phyloP scores from a whole-genome alignment of 148 eudicot genomes.

The Fallopia convolvulus region DNA sequence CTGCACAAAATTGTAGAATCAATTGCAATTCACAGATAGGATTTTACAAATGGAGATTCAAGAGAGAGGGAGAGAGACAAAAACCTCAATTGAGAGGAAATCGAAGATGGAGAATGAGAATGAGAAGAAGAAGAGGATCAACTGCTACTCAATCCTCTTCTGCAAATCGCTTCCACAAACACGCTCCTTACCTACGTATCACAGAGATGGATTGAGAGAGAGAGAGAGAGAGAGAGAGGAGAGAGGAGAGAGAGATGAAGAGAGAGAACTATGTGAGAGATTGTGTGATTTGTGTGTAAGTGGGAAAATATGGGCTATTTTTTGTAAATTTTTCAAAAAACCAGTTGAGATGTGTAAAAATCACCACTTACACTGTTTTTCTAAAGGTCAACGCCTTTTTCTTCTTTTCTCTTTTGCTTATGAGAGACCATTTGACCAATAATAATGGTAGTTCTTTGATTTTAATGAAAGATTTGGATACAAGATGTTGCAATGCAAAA shows the following conservation, averaged over 20 bases:
- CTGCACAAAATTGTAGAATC: neutral
- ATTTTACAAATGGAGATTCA: neutral
- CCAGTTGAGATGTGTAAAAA: neutral
- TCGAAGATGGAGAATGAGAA: neutral
- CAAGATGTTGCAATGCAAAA: no score
- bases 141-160: neutral
- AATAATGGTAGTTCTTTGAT: no score
- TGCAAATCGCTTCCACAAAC: neutral
- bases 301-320: no score
- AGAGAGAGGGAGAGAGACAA: neutral
- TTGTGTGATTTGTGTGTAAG: no score
- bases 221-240: neutral
- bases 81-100: neutral
- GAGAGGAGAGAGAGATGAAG: neutral
- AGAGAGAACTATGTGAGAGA: neutral
- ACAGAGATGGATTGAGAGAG: neutral
- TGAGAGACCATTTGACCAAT: no score
- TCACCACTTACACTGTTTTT: neutral
- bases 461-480: no score
- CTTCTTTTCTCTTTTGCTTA: no score
- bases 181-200: neutral
- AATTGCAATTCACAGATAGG: neutral
- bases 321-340: neutral
- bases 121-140: neutral
- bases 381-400: neutral